These are phyloP conservation scores for Pseudonectria foliicola DNA, from an alignment of 2,329 filamentous ascomycete genomes.

Conservation along the genomic window DNA sequence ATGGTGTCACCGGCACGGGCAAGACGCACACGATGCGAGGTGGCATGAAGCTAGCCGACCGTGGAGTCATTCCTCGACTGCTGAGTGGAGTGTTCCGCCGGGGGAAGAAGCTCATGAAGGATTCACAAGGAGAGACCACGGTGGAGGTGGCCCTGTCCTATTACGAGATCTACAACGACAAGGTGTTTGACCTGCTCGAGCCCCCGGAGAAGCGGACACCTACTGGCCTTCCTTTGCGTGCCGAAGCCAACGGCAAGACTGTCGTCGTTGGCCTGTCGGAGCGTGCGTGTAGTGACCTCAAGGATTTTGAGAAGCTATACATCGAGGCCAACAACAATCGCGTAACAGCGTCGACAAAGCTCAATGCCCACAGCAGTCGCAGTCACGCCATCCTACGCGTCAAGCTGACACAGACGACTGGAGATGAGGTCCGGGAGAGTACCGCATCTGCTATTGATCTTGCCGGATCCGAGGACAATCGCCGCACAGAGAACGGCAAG, in stretches of 20 bases:
- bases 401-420: slow-evolving; percentile 71
- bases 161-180: slow-evolving; percentile 97
- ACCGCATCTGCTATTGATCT: slow-evolving; percentile 91
- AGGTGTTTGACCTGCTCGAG: slow-evolving; percentile 86
- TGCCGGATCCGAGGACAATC: slow-evolving; percentile 91
- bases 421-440: slow-evolving; percentile 63
- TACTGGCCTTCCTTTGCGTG: slow-evolving; percentile 71
- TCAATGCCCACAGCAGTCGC: slow-evolving; percentile 84
- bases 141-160: slow-evolving; percentile 78
- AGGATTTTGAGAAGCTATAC: slow-evolving; percentile 85
- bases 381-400: slow-evolving; percentile 89
- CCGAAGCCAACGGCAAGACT: slow-evolving; percentile 81
- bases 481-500: slow-evolving; percentile 87
- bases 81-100: slow-evolving; percentile 80
- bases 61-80: slow-evolving; percentile 80
- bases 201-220: slow-evolving; percentile 78
- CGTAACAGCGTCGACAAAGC: slow-evolving; percentile 82
- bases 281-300: slow-evolving; percentile 71
- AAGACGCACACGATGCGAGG: slow-evolving; percentile 97
- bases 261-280: slow-evolving; percentile 82
- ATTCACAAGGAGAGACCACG: slow-evolving; percentile 60
- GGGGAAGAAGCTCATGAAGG: slow-evolving; percentile 78
- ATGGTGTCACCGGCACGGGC: slow-evolving; percentile 86
- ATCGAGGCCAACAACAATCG: slow-evolving; percentile 89
- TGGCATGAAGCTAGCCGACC: slow-evolving; percentile 75